phyloP scores from a whole-genome alignment of 2,329 filamentous ascomycete species.

The Cadophora sp. region DNA sequence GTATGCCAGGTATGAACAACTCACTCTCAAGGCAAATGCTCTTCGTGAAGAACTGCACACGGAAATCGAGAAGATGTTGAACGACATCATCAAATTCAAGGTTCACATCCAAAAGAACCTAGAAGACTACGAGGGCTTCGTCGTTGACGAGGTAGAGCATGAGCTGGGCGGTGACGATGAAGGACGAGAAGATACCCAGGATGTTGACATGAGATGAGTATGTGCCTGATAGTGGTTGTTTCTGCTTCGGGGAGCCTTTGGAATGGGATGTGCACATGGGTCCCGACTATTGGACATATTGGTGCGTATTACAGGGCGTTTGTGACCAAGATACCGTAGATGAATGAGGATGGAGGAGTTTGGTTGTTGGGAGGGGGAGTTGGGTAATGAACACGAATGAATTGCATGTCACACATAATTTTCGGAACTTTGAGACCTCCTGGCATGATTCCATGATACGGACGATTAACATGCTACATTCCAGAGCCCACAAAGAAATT shows the following conservation, averaged over 20 bases:
- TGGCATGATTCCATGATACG: background rate
- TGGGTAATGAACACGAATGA: constrained; percentile 12
- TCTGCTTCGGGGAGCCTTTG: background rate
- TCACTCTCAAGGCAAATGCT: constrained; percentile 82
- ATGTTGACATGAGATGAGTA: constrained; percentile 49
- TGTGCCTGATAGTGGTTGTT: background rate
- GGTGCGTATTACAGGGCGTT: background rate
- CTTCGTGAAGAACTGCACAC: constrained; percentile 98
- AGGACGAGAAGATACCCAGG: constrained; percentile 58
- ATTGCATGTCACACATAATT: constrained; percentile 3
- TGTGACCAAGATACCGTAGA: constrained; percentile 1
- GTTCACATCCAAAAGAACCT: constrained; percentile 92
- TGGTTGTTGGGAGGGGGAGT: constrained; percentile 4
- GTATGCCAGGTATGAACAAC: constrained; percentile 77
- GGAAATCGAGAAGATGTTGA: constrained; percentile 93
- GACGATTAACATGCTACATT: background rate
- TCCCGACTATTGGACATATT: background rate
- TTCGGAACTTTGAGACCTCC: background rate
- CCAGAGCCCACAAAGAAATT: background rate
- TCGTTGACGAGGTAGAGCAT: constrained; percentile 90
- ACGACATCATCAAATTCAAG: constrained; percentile 98
- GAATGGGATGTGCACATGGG: background rate
- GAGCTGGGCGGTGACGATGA: constrained; percentile 72
- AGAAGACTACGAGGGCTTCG: constrained; percentile 93
- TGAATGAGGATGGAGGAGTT: constrained; percentile 2